Evolutionary conservation across 306 rosid genomes (phyloP), one percentile per base, ranked within the genome.

Genomic region (Acmispon strigosus): DNA sequence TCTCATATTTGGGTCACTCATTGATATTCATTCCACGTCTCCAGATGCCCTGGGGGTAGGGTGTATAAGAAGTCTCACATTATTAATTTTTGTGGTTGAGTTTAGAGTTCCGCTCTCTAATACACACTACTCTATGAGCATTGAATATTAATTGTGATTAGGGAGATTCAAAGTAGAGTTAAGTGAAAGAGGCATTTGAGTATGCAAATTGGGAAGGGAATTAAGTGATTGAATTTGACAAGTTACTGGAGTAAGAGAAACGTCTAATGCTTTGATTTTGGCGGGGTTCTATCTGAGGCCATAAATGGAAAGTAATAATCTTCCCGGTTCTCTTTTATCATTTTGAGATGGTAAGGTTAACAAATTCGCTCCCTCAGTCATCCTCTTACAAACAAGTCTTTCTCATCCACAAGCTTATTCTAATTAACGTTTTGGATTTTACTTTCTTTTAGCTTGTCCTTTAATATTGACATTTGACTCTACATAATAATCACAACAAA

Each of bases 241-340:
- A 7, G 39, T 67, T 59, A 68, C 16, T 39, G 1, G 10, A 68
- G 72, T 50, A 53, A 70, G 69, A 56, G 57, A 64, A 64, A 57
- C 73, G 64, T 72, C 16, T 27, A 62, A 63, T 52, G 16, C 52
- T 11, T 22, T 54, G 14, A 4, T 63, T 36, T 66, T 20, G 7
- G 58, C 62, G 58, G 36, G 39, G 47, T 0, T 64, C 17, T 22
- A 41, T 56, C 29, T 49, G 16, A 48, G 27, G 44, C 49, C 29
- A 49, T 10, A 45, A 53, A 47, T 1, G 54, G 39, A 2, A 65
- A 15, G 32, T 22, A 24, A 41, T 20, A 37, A 65, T 37, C 14
- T n/a, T 1, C 4, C 4, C 2, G 16, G 12, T 7, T 62, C 9
- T 59, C 53, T 66, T 79, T 72, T 47, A 6, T 47, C 47, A 29